Percentiles rank a stretch among this genome's conserved stretches.
Conservation (phyloP, 768 basidiomycete genomes). For the Amyloporia xantha region DNA sequence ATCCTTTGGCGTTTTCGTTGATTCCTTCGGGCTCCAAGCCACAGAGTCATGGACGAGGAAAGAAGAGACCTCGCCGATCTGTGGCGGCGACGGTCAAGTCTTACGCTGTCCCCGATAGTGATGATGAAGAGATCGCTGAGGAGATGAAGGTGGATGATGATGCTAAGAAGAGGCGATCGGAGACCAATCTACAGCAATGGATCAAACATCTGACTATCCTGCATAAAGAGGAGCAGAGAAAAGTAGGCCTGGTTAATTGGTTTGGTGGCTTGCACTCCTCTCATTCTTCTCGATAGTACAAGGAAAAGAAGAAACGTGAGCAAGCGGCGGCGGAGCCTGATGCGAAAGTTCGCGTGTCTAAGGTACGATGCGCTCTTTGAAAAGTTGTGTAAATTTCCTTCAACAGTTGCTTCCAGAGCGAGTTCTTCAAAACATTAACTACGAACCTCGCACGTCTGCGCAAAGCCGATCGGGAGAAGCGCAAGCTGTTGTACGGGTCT, state of each 20-base stretch:
- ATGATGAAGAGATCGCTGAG: slow-evolving; percentile 51
- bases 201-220: slow-evolving; percentile 57
- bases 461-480: slow-evolving; percentile 49
- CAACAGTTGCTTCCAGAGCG: slow-evolving; percentile 44
- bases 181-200: slow-evolving; percentile 55
- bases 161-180: slow-evolving; percentile 30
- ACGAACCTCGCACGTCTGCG: slow-evolving; percentile 54
- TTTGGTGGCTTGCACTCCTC: background rate
- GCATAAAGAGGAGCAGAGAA: slow-evolving; percentile 60
- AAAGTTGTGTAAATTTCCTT: background rate
- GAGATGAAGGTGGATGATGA: slow-evolving; percentile 25
- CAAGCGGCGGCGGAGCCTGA: slow-evolving; percentile 40
- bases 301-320: slow-evolving; percentile 50
- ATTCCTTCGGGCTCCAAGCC: background rate
- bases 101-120: slow-evolving; percentile 64
- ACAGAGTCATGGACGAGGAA: slow-evolving; percentile 18
- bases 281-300: slow-evolving; percentile 45
- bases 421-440: slow-evolving; percentile 60
- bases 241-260: slow-evolving; percentile 39
- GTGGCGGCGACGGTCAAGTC: slow-evolving; percentile 47
- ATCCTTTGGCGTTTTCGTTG: background rate
- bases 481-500: slow-evolving; percentile 35
- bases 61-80: slow-evolving; percentile 56
- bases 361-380: slow-evolving; percentile 34
- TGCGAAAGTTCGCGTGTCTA: slow-evolving; percentile 45